Conservation (phyloP, 352 stramenopile genomes). For the Elongisporangium senticosum region DNA sequence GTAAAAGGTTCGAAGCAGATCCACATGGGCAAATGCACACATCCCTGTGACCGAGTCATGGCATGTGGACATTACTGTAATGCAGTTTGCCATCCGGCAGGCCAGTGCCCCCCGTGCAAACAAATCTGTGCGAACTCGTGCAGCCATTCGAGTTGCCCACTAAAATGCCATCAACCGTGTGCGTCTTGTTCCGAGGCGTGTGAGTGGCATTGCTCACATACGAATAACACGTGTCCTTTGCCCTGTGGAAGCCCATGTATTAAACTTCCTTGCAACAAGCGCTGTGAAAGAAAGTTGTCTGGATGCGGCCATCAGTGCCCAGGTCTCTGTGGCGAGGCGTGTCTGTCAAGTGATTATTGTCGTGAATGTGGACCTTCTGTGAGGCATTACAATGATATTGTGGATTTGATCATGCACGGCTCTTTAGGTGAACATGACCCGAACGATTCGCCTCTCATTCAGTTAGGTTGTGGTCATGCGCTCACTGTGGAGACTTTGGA, state of each 20-base stretch:
- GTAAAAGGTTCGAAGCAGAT: conserved; percentile 9
- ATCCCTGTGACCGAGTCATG: conserved; percentile 55
- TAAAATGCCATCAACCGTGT: conserved; percentile 40
- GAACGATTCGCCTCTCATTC: background rate
- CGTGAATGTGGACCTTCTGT: background rate
- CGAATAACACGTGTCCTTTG: conserved; percentile 40
- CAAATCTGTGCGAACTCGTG: conserved; percentile 50
- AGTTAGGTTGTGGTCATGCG: background rate
- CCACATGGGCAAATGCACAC: conserved; percentile 42
- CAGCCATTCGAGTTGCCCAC: conserved; percentile 51
- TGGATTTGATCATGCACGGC: background rate
- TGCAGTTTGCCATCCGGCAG: conserved; percentile 43
- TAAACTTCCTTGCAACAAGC: conserved; percentile 31
- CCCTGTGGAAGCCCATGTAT: conserved; percentile 55
- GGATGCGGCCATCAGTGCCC: conserved; percentile 71
- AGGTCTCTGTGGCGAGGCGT: conserved; percentile 73
- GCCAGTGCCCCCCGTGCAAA: conserved; percentile 48
- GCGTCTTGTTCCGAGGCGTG: conserved; percentile 68
- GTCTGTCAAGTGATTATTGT: conserved; percentile 43
- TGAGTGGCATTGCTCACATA: conserved; percentile 64
- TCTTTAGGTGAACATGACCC: background rate
- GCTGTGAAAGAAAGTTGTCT: conserved; percentile 38
- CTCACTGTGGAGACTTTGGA: background rate
- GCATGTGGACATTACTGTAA: conserved; percentile 62
- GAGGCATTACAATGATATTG: background rate